Conservation (phyloP, 306 rosid species). For the apple (Malus domestica) region ASM211411v1 NC_041804.1:22057501-22058000, state of each 20-base stretch:
- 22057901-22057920: too few relatives aligned
- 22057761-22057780: neutral
- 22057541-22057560: neutral
- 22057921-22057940: neutral
- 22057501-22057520: neutral
- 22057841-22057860: too few relatives aligned
- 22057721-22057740: neutral
- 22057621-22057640: neutral
- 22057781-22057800: too few relatives aligned
- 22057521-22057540: neutral
- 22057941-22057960: neutral
- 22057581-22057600: neutral
- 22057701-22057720: neutral
- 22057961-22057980: neutral
- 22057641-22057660: neutral
- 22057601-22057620: neutral
- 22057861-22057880: neutral
- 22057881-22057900: too few relatives aligned
- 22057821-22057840: too few relatives aligned
- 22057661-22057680: neutral
- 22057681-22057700: neutral
- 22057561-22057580: neutral
- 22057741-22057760: neutral
- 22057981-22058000: neutral
- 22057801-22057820: too few relatives aligned